Conservation (phyloP, 2,329 filamentous ascomycete genomes). For the Cladosporium sp. region DNA sequence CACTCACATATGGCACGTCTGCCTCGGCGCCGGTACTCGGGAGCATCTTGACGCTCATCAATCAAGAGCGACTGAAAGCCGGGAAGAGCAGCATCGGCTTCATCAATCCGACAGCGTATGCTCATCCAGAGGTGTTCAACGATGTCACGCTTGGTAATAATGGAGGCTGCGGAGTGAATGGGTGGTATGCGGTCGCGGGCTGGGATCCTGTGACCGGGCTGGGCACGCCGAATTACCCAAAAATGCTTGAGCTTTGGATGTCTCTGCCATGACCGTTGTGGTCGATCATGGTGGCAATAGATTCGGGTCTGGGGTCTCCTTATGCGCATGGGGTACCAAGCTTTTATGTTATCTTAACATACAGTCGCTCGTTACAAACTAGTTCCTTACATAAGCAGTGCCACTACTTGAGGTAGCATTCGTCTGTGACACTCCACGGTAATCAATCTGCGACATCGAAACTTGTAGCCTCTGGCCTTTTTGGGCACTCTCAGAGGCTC, state of each 20-base stretch:
- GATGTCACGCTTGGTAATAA: constrained; percentile 44
- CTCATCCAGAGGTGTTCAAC: constrained; percentile 42
- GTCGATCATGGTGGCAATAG: not conserved
- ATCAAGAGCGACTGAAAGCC: constrained; percentile 39
- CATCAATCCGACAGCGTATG: constrained; percentile 48
- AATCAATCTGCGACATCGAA: not conserved
- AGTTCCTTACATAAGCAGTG: not conserved
- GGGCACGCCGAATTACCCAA: constrained; percentile 34
- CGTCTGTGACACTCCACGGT: not conserved
- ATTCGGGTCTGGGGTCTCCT: not conserved
- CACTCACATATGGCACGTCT: constrained; percentile 53
- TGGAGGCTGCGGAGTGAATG: constrained; percentile 41
- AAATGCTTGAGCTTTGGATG: constrained; percentile 34
- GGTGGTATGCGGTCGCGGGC: constrained; percentile 30
- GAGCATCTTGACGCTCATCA: constrained; percentile 50
- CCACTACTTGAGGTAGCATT: not conserved
- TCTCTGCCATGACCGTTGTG: constrained; percentile 23
- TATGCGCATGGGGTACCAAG: not conserved
- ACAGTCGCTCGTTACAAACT: not conserved
- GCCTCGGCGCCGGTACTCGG: constrained; percentile 53
- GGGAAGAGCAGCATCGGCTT: constrained; percentile 45
- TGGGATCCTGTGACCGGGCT: constrained; percentile 39
- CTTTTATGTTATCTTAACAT: not conserved
- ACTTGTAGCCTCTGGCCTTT: not conserved
- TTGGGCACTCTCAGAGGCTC: not conserved